A percentile compares a stretch with the other conserved stretches of the same genome.
Conservation (phyloP, 352 stramenopile genomes). For the Phytophthora citricola region DNA sequence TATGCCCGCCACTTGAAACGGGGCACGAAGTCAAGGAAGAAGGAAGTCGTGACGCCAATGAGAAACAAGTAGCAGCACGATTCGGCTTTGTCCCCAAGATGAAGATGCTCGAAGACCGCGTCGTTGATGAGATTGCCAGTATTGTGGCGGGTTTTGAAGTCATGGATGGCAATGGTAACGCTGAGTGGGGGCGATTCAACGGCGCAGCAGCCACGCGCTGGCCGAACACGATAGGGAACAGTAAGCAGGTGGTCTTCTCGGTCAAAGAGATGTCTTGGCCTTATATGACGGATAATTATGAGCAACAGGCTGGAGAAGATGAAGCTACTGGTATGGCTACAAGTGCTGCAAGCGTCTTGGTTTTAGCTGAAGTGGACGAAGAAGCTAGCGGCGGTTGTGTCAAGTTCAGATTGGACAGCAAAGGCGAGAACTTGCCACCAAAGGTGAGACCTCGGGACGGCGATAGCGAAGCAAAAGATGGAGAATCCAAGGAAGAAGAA, state of each 20-base stretch:
- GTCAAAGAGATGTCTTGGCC: slow-evolving; percentile 83
- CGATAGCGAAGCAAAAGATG: slow-evolving; percentile 17
- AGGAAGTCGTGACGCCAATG: slow-evolving; percentile 32
- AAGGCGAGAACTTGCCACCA: slow-evolving; percentile 12
- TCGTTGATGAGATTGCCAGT: slow-evolving; percentile 74
- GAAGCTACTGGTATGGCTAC: slow-evolving; percentile 33
- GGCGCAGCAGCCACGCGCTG: slow-evolving; percentile 30
- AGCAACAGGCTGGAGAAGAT: slow-evolving; percentile 32
- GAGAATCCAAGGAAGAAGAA: slow-evolving; percentile 30
- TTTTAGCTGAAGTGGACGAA: slow-evolving; percentile 74
- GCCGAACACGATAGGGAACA: slow-evolving; percentile 44
- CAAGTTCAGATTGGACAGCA: slow-evolving; percentile 76
- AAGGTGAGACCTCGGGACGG: slow-evolving; percentile 1
- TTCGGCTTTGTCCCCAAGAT: slow-evolving; percentile 59
- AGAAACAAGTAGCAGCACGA: slow-evolving; percentile 18
- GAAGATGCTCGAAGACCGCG: slow-evolving; percentile 70
- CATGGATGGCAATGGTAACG: slow-evolving; percentile 32
- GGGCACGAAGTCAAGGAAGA: slow-evolving; percentile 8
- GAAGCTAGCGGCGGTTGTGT: slow-evolving; percentile 64
- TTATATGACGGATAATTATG: slow-evolving; percentile 51
- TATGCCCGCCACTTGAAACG: slow-evolving; percentile 51
- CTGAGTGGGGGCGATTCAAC: slow-evolving; percentile 21
- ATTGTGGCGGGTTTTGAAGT: slow-evolving; percentile 74
- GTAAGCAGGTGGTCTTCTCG: slow-evolving; percentile 71
- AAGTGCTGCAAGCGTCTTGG: slow-evolving; percentile 57